Base-by-base conservation (phyloP, 2,329 filamentous ascomycete species). In the Hypoxylon sp. region DNA sequence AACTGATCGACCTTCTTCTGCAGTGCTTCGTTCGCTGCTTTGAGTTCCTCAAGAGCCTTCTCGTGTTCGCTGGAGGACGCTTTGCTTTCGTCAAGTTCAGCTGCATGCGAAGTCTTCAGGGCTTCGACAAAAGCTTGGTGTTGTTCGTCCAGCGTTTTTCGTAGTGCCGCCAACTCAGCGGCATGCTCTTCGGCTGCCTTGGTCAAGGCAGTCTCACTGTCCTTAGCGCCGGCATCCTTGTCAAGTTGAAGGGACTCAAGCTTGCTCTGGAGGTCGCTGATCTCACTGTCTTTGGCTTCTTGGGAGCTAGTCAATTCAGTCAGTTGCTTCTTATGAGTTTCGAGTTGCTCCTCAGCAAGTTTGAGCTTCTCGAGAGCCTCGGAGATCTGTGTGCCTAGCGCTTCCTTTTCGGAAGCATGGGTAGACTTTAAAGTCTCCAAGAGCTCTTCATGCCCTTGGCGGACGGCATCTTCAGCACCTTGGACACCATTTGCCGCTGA, bases 1-100 rank as follows among this genome's bases (percentile, higher is more conserved):
- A 89, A 74, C 41, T 85, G 83, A 19, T 87, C 82, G 30, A 90
- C 80, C 76, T 86, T 84, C 72, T 80, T 83, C 75, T 89, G 83
- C 47, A 90, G 77, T 9, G 79, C 72, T 58, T 88, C 84, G 66
- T 89, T 85, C 50, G 77, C 77, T 3, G 80, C 70, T 71, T 83
- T 85, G 48, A 88, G 78, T 8, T 86, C 84, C 8, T 80, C 76
- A 27, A 88, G 74, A 19, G 82, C 79, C 59, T 83, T 78, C 63
- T 87, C 82, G 29, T 86, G 82, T 1, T 81, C 82, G 11, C 79
- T 78, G 7, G 79, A 78, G 51, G 83, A 78, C 0, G 80, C 72
- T 70, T 82, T 79, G 59, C 80, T 82, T 70, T 83, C 80, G 5
- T 81, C 81, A 27, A 88, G 76, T 65, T 85, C 82, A 47, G 81